Evolutionary conservation across 73 alveolate genomes (phyloP), one percentile per base, ranked within the genome.

Genomic region (Paraurostyla sp.): DNA sequence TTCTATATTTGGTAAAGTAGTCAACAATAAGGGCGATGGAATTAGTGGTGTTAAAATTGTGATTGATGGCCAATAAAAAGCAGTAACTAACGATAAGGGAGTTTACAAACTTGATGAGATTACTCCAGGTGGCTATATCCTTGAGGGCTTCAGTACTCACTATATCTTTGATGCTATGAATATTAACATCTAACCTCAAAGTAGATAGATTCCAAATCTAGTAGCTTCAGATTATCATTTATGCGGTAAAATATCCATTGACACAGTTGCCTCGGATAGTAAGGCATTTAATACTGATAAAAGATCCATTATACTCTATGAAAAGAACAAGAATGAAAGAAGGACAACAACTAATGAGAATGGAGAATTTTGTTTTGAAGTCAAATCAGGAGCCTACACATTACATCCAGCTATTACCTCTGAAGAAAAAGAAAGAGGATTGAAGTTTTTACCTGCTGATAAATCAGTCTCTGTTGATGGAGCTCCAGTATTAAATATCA

Each of bases 321-420:
- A 92, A 27, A 80, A 80, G 56, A 92, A 73, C 84, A 80, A 89
- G 40, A 50, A 73, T 32, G 97, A 92, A 88, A 83, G 93, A 92
- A 92, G 91, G 75, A 92, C 97, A n/a, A 65, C 84, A 3, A 92
- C 97, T 42, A 89, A 89, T 65, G 91, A 80, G 68, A 88, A 84
- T 25, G 97, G 97, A 29, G 91, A 92, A 60, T 92, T 65, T 76
- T 92, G 97, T 59, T 92, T 92, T 65, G 93, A 83, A 76, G 97
- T 92, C 0, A 92, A 88, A 65, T 89, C 93, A 41, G 97, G 97
- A 25, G 40, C 35, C 43, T 92, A 92, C 60, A 68, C 62, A 73
- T 43, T 92, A 63, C 73, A 60, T 35, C 97, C 97, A 32, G 36
- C 59, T 22, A 85, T 92, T 62, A 59, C 92, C 3, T 80, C 78